Percentiles rank a stretch among this genome's conserved stretches.
phyloP scores from a whole-genome alignment of 2,329 filamentous ascomycete genomes.

The Cladosporium sp. region DNA sequence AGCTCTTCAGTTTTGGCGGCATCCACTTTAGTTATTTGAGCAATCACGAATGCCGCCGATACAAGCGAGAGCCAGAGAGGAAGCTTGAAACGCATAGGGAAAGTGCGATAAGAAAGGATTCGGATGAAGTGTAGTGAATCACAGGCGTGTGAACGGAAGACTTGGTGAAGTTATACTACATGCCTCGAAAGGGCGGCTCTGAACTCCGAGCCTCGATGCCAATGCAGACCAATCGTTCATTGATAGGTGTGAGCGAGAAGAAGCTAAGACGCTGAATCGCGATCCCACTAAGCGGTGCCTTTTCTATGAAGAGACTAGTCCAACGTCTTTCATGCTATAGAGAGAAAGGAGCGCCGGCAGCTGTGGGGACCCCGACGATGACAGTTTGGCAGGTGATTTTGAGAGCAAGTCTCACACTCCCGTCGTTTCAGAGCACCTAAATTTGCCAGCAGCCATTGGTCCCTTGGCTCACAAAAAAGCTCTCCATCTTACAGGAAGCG shows the following conservation, averaged over 20 bases:
- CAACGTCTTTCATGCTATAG: not conserved
- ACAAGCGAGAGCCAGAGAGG: not conserved
- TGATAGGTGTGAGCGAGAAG: not conserved
- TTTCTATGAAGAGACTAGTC: not conserved
- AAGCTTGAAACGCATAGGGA: not conserved
- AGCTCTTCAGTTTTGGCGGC: not conserved
- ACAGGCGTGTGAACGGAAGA: not conserved
- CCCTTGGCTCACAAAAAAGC: too few relatives aligned
- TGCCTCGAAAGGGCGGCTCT: not conserved
- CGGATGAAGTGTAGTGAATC: not conserved
- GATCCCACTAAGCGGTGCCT: not conserved
- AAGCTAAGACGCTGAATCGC: not conserved
- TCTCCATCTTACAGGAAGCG: too few relatives aligned
- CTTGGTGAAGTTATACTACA: not conserved
- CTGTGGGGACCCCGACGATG: too few relatives aligned
- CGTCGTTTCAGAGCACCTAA: too few relatives aligned
- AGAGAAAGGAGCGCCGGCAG: not conserved
- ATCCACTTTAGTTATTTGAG: not conserved
- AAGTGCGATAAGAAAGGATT: not conserved
- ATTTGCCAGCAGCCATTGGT: too few relatives aligned
- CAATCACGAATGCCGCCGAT: not conserved
- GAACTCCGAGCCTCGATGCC: not conserved
- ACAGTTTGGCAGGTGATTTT: too few relatives aligned
- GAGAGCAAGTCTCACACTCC: too few relatives aligned
- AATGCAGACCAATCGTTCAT: not conserved